Conservation (phyloP, 2,329 filamentous ascomycete species). For the Pseudogymnoascus sp. region DNA sequence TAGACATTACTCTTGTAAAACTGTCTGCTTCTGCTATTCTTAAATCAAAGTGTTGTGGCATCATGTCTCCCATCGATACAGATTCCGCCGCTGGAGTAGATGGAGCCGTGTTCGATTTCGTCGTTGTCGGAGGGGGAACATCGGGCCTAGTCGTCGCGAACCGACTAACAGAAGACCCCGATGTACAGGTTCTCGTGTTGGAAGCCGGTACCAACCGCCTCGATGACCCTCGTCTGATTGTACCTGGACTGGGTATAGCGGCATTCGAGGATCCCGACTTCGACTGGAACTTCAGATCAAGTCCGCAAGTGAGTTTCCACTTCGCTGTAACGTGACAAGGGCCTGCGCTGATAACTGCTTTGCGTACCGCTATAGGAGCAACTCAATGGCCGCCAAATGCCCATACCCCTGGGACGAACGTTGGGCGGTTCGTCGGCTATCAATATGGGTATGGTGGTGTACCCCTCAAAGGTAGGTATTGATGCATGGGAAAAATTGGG, state of each 20-base stretch:
- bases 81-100: background rate
- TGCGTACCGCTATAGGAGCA: constrained; percentile 9
- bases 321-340: constrained; percentile 21
- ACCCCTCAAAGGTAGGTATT: constrained; percentile 25
- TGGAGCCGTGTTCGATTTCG: constrained; percentile 31
- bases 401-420: constrained; percentile 21
- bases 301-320: constrained; percentile 30
- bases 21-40: background rate
- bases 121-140: constrained; percentile 40
- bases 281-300: constrained; percentile 32
- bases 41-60: background rate
- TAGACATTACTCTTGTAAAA: background rate
- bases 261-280: constrained; percentile 31
- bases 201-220: constrained; percentile 33
- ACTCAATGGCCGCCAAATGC: constrained; percentile 12
- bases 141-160: constrained; percentile 37
- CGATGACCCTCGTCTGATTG: constrained; percentile 31
- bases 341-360: background rate
- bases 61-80: constrained; percentile 5
- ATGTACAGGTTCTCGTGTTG: constrained; percentile 33
- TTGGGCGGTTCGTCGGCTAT: constrained; percentile 32
- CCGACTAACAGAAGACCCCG: constrained; percentile 32
- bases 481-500: constrained; percentile 35
- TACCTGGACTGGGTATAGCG: constrained; percentile 30
- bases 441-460: constrained; percentile 27